These are phyloP conservation scores for sorghum (Sorghum bicolor) DNA, from an alignment of 176 grass and related monocot species.

Conservation along the genomic window DNA sequence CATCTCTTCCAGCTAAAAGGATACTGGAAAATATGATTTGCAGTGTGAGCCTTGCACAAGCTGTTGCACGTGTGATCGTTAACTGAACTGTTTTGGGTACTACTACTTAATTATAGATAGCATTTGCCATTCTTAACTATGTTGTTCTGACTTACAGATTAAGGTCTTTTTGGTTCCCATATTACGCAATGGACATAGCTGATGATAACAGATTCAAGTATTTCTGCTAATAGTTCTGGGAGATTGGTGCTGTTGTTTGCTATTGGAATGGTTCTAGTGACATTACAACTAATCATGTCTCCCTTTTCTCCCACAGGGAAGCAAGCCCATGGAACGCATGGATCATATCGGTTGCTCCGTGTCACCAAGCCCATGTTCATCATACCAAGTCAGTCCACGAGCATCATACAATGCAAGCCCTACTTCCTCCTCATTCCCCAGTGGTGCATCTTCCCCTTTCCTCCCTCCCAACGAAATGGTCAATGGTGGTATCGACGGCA, in stretches of 20 bases:
- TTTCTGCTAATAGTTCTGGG: background rate
- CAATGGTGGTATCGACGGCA: constrained; percentile 44
- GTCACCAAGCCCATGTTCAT: constrained; percentile 72
- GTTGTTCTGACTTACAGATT: background rate
- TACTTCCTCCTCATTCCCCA: constrained; percentile 71
- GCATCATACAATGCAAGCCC: constrained; percentile 81
- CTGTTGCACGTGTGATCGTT: background rate
- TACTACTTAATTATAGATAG: background rate
- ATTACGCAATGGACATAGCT: background rate
- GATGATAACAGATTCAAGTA: background rate
- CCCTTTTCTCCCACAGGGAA: constrained; percentile 31
- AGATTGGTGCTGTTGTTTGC: background rate
- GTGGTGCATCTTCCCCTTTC: constrained; percentile 57
- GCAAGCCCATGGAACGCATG: constrained; percentile 42
- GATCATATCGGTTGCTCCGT: constrained; percentile 41
- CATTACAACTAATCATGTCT: background rate
- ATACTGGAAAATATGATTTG: background rate
- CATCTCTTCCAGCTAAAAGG: background rate
- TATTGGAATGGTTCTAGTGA: background rate
- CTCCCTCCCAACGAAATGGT: constrained; percentile 36
- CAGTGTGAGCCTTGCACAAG: background rate
- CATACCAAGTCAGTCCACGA: constrained; percentile 58
- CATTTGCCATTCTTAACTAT: background rate
- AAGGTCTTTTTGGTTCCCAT: background rate
- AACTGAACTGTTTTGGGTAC: background rate